Evolutionary conservation across 257 asterid species (phyloP), one percentile per base, ranked within the genome.

Genomic region (Solanum arcanum): DNA sequence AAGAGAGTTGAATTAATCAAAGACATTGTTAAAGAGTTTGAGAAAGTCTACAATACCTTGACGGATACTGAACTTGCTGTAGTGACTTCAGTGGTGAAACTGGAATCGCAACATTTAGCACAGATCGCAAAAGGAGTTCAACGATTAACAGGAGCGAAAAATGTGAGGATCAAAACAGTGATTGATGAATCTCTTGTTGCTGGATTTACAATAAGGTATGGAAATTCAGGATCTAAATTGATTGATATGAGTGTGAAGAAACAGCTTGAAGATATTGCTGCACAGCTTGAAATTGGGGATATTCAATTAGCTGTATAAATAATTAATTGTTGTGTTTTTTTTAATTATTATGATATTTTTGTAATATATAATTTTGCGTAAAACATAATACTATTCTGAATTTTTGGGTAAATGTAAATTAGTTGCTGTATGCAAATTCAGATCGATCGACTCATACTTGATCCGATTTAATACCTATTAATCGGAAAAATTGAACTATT

Each of bases 211-310:
- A 93, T 95, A 84, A 88, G 98, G 91, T 96, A 89, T 59, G 98
- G 98, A 9, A 77, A 29, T 60, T 87, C 94, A 0, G 98, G 98
- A 49, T 96, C 99, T 7, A 96, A 95, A 68, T 88, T 96, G 92
- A 91, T 96, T 82, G 98, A 96, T 60, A 91, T 96, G 98, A 96
- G 98, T 81, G 98, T 96, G 60, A 96, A 95, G 92, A 96, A 94
- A 86, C 97, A 96, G 92, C 95, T 96, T 20, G 95, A 94, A 87
- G 98, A 96, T 82, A 94, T 96, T 85, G 90, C 97, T 35, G 92
- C 91, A 9, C 92, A 94, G 91, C 92, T 96, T 75, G 98, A 96
- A 83, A 47, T 95, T 86, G 96, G 97, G 31, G 98, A 95, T 59
- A 89, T 95, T 90, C 95, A 93, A 85, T 91, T 95, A 84, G 95